Evolutionary conservation across 306 rosid species (phyloP).

Genomic region (Sindora glabra): DNA sequence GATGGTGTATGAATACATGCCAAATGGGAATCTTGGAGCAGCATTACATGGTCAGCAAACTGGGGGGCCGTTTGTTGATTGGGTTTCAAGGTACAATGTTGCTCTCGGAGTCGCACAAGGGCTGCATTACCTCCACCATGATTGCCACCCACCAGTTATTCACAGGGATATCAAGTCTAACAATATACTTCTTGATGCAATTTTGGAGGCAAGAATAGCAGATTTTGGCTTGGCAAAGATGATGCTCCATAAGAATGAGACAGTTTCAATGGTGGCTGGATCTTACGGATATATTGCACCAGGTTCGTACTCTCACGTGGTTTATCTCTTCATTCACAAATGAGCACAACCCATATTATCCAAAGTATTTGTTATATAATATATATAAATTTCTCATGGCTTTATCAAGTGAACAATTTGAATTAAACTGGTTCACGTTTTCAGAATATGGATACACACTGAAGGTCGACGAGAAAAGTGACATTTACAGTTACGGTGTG

Average conservation of each 20-base stretch:
- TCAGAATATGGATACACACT: slow-evolving; percentile 77
- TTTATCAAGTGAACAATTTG: not conserved
- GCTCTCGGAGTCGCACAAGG: slow-evolving; percentile 92
- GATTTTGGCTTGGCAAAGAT: slow-evolving; percentile 91
- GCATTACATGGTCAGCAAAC: slow-evolving; percentile 66
- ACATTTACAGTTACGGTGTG: slow-evolving; percentile 75
- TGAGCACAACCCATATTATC: no score
- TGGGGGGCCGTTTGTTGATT: slow-evolving; percentile 59
- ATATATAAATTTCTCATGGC: no score
- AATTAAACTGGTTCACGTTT: not conserved
- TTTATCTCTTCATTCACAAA: no score
- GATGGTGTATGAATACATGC: slow-evolving; percentile 76
- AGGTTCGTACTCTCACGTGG: no score
- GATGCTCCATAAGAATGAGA: slow-evolving; percentile 71
- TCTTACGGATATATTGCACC: slow-evolving; percentile 96
- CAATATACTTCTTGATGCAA: slow-evolving; percentile 79
- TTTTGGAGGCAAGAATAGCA: slow-evolving; percentile 73
- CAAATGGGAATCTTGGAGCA: slow-evolving; percentile 76
- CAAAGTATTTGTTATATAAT: no score
- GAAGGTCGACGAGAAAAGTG: slow-evolving; percentile 81
- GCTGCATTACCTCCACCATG: slow-evolving; percentile 77
- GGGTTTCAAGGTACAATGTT: slow-evolving; percentile 82
- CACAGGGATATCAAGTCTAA: slow-evolving; percentile 87
- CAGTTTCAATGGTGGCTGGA: slow-evolving; percentile 84
- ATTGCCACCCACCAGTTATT: slow-evolving; percentile 68